Evolutionary conservation across 805 yeast species (phyloP), one percentile per base, ranked within the genome.

Genomic region (Zygosaccharomyces kombuchaensis): DNA sequence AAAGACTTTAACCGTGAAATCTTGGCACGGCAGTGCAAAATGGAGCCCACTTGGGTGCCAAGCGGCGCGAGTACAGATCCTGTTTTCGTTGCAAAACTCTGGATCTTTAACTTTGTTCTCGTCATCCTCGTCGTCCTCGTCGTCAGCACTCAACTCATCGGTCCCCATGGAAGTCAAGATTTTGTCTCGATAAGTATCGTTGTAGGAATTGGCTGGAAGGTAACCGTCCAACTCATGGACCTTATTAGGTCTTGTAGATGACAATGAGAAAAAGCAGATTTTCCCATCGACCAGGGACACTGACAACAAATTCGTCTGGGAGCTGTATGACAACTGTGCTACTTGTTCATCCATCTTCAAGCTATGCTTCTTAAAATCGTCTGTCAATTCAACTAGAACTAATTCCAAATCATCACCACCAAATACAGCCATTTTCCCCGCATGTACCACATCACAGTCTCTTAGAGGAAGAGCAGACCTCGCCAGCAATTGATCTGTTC

Each of bases 11-110:
- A 83, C 71, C 2, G 72, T 66, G 37, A 71, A 67, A 16, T 72
- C 67, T 30, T 70, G 67, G 6, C 83, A 69, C 2, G 95, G 89
- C 14, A 87, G 57, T 2, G 89, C 87, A 39, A 88, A 69, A n/a
- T 70, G 62, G 43, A 77, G 77, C 13, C 95, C 95, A 43, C 75
- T 71, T 2, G 84, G 77, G 46, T 80, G 77, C 96, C 96, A 88
- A 30, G 75, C 77, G 2, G 80, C 73, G 34, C 74, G 75, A 0
- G 86, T 73, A 21, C 81, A 66, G 1, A 76, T 59, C 35, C 76
- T 64, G 56, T 70, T 71, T 32, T 70, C 73, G 34, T 60, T 63
- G 26, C 59, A 51, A 31, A 56, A 59, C 37, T 63, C 65, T 8
- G 63, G 55, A 50, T 66, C 72, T 1, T 50, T 56, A 12, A 65